Evolutionary conservation across 148 eudicot genomes (phyloP), one percentile per base, ranked within the genome.

Genomic region (Oxyria digyna): DNA sequence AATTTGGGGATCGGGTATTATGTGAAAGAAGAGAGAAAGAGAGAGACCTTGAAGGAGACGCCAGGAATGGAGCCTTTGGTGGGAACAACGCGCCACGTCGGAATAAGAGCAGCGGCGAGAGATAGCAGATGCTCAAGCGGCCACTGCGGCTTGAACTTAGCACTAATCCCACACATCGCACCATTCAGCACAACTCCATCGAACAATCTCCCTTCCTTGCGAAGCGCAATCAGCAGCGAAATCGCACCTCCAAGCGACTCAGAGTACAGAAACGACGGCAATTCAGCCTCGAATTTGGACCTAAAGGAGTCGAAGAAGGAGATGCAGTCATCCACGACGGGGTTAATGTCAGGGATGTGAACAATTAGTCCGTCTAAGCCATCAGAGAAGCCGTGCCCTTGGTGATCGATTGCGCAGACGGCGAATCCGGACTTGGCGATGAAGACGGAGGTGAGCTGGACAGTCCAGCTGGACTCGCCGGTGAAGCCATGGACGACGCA

Each of bases 201-300:
- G 74, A 76, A 94, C 57, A 43, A 80, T 67, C 74, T 54, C 6
- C 68, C 55, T 17, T 82, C 4, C 62, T 72, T 89, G 38, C 80
- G 74, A 23, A 94, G 81, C 33, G 81, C 73, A 54, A 94, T 90
- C 33, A 94, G 67, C 9, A 94, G 42, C 26, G 96, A 85, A 1
- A 94, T 94, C 23, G 99, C 98, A 2, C 98, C 99, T 6, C 99
- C 99, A 11, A 90, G 89, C 29, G 97, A 90, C 73, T 94, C 99
- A 4, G 96, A 42, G 76, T 94, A 94, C 63, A 94, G 67, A 48
- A 90, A 94, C 65, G 89, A 74, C 14, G 85, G 87, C 17, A 90
- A 40, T 6, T 73, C 43, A 11, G 83, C 75, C 72, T 83, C 69
- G 82, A 79, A 76, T 0, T 23, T 52, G 9, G 55, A 80, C 13